Evolutionary conservation across 1,284 basidiomycete genomes (phyloP), one percentile per base, ranked within the genome.

Genomic region (Pseudozyma sp.): DNA sequence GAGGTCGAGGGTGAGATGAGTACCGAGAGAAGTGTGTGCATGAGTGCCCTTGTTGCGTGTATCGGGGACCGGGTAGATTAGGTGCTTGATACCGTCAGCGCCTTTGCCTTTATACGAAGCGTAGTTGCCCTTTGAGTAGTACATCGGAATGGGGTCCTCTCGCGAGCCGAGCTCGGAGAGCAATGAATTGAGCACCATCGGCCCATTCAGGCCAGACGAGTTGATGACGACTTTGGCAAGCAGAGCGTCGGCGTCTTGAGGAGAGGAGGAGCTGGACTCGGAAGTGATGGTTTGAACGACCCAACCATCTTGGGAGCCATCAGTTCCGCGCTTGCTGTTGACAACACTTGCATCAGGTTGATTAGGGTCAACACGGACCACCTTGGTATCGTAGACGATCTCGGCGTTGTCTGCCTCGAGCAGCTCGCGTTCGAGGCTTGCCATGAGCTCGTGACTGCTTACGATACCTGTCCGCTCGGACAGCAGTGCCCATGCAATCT

Each of bases 381-480:
- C 93, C 21, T 88, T 88, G 0, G 95, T 97, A 3, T 91, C 91
- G 79, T 91, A 92, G 0, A 92, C 93, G 11, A 97, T 86, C 59
- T 93, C 90, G 11, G 92, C 92, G 34, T 86, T 88, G 49, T 90
- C 91, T 5, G 90, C 89, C 9, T 93, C 90, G 10, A 86, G 85
- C 55, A 97, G 90, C 56, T 95, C 93, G 73, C 88, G 88, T 83
- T 93, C 93, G 40, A 97, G 87, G 68, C 89, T 91, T 75, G 90
- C 88, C 89, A 95, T 93, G 36, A 86, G 71, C 5, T 90, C 86
- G 86, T 96, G 94, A 0, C 92, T 93, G 84, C 95, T 92, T 2
- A 99, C 86, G 69, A 99, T 97, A 1, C 96, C 96, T 0, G 96
- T 97, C 77, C 92, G 90, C 3, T 93, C 91, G 64, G 91, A 93